Percentiles rank a stretch among this genome's conserved stretches.
phyloP scores from a whole-genome alignment of 208 protist species.

The Novymonas esmeraldas region DNA sequence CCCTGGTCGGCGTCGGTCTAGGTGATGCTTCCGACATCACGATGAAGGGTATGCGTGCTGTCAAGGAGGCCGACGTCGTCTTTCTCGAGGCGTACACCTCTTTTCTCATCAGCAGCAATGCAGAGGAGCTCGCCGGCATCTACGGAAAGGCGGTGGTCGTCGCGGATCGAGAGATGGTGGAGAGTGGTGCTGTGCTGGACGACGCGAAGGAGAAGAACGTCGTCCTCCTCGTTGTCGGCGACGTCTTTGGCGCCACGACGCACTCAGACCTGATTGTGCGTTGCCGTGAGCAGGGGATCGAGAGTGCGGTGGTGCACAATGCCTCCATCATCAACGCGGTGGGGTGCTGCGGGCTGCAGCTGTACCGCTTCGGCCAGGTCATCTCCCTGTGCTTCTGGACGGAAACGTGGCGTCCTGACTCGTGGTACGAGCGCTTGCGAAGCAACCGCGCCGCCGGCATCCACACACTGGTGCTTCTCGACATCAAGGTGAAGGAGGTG shows the following conservation, averaged over 20 bases:
- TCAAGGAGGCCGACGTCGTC: slow-evolving; percentile 93
- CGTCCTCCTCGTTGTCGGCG: slow-evolving; percentile 98
- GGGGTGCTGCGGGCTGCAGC: slow-evolving; percentile 98
- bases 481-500: slow-evolving; percentile 99
- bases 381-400: slow-evolving; percentile 98
- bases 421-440: slow-evolving; percentile 97
- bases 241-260: slow-evolving; percentile 99
- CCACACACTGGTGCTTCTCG: slow-evolving; percentile 98
- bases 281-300: slow-evolving; percentile 89
- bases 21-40: slow-evolving; percentile 99
- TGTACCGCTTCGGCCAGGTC: slow-evolving; percentile 99
- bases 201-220: slow-evolving; percentile 91
- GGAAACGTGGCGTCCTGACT: slow-evolving; percentile 97
- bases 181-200: slow-evolving; percentile 93
- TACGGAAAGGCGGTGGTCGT: slow-evolving; percentile 93
- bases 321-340: slow-evolving; percentile 99
- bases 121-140: slow-evolving; percentile 74
- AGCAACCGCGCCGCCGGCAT: slow-evolving; percentile 92
- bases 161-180: slow-evolving; percentile 97
- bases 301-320: slow-evolving; percentile 97
- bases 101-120: slow-evolving; percentile 92
- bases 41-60: slow-evolving; percentile 95
- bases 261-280: slow-evolving; percentile 98
- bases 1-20: slow-evolving; percentile 97
- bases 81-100: slow-evolving; percentile 99